A percentile compares a stretch with the other conserved stretches of the same genome.
phyloP scores from a whole-genome alignment of 108 stramenopile species.

The Aurantiochytrium sp. region DNA sequence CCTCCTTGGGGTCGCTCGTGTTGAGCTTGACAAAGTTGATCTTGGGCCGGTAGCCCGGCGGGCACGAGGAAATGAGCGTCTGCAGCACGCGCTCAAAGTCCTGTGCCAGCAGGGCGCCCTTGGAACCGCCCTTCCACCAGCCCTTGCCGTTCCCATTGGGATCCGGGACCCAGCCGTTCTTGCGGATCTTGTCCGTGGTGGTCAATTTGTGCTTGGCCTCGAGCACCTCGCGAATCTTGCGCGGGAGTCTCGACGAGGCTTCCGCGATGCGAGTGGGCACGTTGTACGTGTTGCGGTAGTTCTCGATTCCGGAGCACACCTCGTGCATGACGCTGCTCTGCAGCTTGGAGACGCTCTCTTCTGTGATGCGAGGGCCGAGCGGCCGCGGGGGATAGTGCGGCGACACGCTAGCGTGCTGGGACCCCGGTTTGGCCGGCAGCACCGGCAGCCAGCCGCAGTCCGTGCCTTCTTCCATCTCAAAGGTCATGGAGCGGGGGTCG shows the following conservation, averaged over 20 bases:
- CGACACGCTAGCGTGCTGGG: not conserved
- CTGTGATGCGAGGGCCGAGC: not conserved
- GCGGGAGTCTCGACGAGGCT: not conserved
- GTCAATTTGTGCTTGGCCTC: not conserved
- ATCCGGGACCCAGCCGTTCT: constrained; percentile 8
- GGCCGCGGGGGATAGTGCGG: not conserved
- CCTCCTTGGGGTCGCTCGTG: constrained; percentile 17
- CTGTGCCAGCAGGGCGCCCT: not conserved
- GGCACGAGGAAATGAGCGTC: not conserved
- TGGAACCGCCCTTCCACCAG: not conserved
- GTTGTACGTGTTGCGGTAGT: not conserved
- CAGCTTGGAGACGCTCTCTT: not conserved
- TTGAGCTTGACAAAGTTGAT: not conserved
- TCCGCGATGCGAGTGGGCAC: not conserved
- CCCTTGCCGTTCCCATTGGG: not conserved
- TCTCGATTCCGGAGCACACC: not conserved
- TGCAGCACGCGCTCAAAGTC: not conserved
- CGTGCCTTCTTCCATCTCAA: not conserved
- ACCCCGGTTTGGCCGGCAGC: not conserved
- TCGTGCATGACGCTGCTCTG: constrained; percentile 3
- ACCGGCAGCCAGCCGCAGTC: constrained; percentile 13
- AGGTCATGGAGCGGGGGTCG: constrained; percentile 1
- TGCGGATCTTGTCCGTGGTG: not conserved
- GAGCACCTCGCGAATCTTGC: not conserved
- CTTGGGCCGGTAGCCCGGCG: not conserved